Evolutionary conservation across 108 stramenopile species (phyloP), one percentile per base, ranked within the genome.

Genomic region (Nitzschia putrida): DNA sequence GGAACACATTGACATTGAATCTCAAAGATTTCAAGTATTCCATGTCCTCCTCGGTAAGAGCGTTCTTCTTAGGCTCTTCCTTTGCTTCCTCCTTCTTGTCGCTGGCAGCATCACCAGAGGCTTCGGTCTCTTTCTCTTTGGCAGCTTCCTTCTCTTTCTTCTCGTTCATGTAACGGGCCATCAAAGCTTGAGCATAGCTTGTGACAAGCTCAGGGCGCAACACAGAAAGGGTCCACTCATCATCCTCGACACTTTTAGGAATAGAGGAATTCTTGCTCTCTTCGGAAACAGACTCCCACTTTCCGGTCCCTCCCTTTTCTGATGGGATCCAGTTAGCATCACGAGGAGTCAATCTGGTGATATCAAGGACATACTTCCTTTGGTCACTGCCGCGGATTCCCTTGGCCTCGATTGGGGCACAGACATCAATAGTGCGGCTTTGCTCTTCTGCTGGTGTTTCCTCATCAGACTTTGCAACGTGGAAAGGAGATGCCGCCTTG

Each of bases 281-380:
- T 12, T 26, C 71, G 22, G 60, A 52, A 20, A 61, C 2, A 9
- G 37, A 50, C 44, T 93, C 93, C 85, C 85, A 91, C 24, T 72
- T 78, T 18, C 89, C 89, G 44, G 89, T 92, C 9, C 91, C 94
- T 3, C 94, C 94, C 47, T 83, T 66, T 14, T 68, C 21, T 45
- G 86, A 61, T 24, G 78, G 66, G 16, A 98, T 86, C 91, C 93
- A 98, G 74, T 98, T 98, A 0, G 97, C 95, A 78, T 99, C 98
- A 16, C 97, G 83, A 11, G 98, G 97, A 5, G 97, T 95, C 41
- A 96, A 67, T 3, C 97, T 82, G 13, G 88, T 84, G 49, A 98
- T 76, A 72, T 99, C 98, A 14, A 99, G 79, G 2, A 96, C 66
- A 75, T 99, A 99, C 24, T 81, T 85, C 21, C 96, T 76, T 43